Evolutionary conservation across 2,329 filamentous ascomycete species (phyloP).

Genomic region (Hypoxylon sp.): DNA sequence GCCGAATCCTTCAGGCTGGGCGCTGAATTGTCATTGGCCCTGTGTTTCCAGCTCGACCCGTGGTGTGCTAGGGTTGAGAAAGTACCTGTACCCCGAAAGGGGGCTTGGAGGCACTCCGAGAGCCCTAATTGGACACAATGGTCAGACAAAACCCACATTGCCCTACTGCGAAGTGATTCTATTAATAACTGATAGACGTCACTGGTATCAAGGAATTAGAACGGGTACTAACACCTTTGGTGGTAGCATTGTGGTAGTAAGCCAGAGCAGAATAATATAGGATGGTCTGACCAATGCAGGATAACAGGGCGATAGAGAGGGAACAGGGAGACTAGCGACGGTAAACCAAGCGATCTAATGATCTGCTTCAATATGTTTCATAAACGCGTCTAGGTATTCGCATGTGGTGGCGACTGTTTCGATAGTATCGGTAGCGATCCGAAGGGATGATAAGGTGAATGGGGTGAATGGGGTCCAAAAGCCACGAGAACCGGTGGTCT

Average conservation of each 20-base stretch:
- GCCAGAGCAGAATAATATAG: slow-evolving; percentile 27
- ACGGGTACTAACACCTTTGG: slow-evolving; percentile 32
- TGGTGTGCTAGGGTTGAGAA: slow-evolving; percentile 34
- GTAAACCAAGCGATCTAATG: slow-evolving; percentile 20
- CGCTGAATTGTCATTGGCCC: slow-evolving; percentile 32
- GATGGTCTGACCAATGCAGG: slow-evolving; percentile 32
- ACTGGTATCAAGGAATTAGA: slow-evolving; percentile 35
- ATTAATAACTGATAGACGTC: slow-evolving; percentile 47
- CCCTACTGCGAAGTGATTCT: slow-evolving; percentile 37
- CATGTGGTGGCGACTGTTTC: slow-evolving; percentile 44
- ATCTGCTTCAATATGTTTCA: slow-evolving; percentile 42
- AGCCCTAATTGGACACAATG: slow-evolving; percentile 36
- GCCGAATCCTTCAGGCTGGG: slow-evolving; percentile 45
- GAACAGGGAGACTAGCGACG: slow-evolving; percentile 18
- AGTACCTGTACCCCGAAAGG: slow-evolving; percentile 35
- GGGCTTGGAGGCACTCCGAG: slow-evolving; percentile 39
- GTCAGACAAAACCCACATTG: slow-evolving; percentile 26
- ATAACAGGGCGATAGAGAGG: slow-evolving; percentile 10
- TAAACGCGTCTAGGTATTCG: slow-evolving; percentile 37
- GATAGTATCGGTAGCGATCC: slow-evolving; percentile 42
- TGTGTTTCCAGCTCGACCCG: slow-evolving; percentile 40
- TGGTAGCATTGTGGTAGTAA: slow-evolving; percentile 31
- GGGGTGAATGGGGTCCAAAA: slow-evolving; percentile 40
- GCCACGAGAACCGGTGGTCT: slow-evolving; percentile 37
- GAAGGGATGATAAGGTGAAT: slow-evolving; percentile 34